phyloP scores from a whole-genome alignment of 805 yeast genomes.

The Osmozyma mogii region DNA sequence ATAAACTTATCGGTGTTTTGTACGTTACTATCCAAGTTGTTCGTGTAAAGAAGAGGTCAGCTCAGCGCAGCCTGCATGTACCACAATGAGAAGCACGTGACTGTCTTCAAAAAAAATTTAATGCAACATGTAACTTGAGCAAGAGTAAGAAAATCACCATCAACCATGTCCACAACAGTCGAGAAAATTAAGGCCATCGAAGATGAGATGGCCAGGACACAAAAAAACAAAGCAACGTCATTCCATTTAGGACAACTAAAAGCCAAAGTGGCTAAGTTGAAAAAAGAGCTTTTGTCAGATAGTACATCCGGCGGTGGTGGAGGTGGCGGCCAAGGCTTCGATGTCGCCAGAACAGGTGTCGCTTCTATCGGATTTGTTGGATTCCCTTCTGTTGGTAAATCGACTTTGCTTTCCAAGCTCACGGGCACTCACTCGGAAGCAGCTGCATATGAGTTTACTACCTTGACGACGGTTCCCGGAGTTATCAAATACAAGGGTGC shows the following conservation, averaged over 20 bases:
- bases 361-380: constrained; percentile 98
- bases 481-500: constrained; percentile 95
- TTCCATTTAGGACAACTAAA: constrained; percentile 96
- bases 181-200: constrained; percentile 78
- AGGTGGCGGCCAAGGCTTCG: constrained; percentile 90
- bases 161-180: constrained; percentile 38
- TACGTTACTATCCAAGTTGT: no score
- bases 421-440: constrained; percentile 97
- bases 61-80: background rate
- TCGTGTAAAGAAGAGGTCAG: background rate
- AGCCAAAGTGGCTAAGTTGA: constrained; percentile 91
- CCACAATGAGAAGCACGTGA: no score
- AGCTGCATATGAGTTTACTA: constrained; percentile 97
- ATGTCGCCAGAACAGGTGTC: constrained; percentile 97
- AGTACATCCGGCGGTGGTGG: constrained; percentile 64
- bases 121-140: background rate
- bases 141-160: no score
- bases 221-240: constrained; percentile 95
- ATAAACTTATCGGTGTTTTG: no score
- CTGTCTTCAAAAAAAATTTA: background rate
- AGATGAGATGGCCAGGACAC: constrained; percentile 97
- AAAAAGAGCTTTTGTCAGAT: constrained; percentile 75
- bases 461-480: constrained; percentile 96
- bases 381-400: constrained; percentile 92
- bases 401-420: constrained; percentile 75